phyloP scores from a whole-genome alignment of 768 basidiomycete species.

The Thelephora ganbajun region DNA sequence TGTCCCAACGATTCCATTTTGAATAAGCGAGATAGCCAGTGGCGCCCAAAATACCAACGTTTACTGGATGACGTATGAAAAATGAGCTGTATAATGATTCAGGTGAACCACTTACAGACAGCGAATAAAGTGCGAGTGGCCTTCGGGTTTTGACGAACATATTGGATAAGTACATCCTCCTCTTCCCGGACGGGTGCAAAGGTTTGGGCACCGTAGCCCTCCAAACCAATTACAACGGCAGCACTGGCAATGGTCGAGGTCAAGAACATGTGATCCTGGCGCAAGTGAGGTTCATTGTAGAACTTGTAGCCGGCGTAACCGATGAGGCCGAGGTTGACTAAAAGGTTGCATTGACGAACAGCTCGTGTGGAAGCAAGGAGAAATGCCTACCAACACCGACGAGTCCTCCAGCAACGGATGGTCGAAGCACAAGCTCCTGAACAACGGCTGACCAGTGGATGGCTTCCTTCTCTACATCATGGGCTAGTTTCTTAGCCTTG shows the following conservation, averaged over 20 bases:
- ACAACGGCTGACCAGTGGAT: conserved; percentile 35
- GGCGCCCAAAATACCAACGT: conserved; percentile 45
- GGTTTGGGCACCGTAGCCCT: conserved; percentile 51
- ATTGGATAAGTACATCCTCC: conserved; percentile 35
- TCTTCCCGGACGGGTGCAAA: conserved; percentile 44
- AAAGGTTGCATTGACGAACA: not conserved
- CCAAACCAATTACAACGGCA: conserved; percentile 39
- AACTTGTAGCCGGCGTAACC: conserved; percentile 47
- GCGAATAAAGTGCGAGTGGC: conserved; percentile 54
- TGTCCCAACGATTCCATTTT: conserved; percentile 64
- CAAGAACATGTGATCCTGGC: conserved; percentile 39
- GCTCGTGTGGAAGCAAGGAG: not conserved
- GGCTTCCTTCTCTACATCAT: conserved; percentile 37
- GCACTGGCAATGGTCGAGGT: conserved; percentile 39
- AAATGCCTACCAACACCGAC: conserved; percentile 44
- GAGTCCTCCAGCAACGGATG: conserved; percentile 59
- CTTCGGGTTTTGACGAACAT: conserved; percentile 43
- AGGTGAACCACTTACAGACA: conserved; percentile 26
- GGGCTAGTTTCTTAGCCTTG: conserved; percentile 21
- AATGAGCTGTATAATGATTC: not conserved
- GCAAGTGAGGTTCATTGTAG: conserved; percentile 47
- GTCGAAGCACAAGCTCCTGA: conserved; percentile 43
- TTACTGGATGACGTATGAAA: conserved; percentile 26
- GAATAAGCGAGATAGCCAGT: conserved; percentile 51
- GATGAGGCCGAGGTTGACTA: conserved; percentile 63